phyloP scores from a whole-genome alignment of 2,329 filamentous ascomycete species.

The Gnomoniopsis sp. region DNA sequence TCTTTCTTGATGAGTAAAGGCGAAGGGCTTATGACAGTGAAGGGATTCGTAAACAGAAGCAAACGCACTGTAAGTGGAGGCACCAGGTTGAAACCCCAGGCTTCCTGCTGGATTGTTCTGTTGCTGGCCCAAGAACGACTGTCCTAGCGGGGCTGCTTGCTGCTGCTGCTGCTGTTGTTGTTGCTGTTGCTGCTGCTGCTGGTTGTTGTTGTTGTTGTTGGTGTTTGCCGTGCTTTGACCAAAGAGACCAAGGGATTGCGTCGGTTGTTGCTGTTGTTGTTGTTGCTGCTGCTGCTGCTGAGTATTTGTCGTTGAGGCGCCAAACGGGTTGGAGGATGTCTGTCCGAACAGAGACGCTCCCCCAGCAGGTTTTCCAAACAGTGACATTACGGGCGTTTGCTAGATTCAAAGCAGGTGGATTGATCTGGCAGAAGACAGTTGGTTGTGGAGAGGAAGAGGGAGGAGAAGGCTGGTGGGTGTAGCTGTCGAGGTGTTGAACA shows the following conservation, averaged over 20 bases:
- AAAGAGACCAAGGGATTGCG: slow-evolving; percentile 33
- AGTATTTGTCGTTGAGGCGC: slow-evolving; percentile 20
- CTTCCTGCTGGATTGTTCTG: slow-evolving; percentile 33
- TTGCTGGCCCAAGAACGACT: slow-evolving; percentile 21
- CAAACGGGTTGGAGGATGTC: slow-evolving; percentile 21
- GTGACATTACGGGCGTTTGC: slow-evolving; percentile 6
- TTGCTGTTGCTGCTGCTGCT: slow-evolving; percentile 27
- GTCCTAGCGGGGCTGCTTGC: slow-evolving; percentile 30
- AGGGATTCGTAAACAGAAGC: not conserved
- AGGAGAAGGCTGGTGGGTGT: not conserved
- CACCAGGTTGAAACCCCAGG: slow-evolving; percentile 49
- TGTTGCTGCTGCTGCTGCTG: slow-evolving; percentile 34
- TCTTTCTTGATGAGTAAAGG: not conserved
- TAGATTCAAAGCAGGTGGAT: not conserved
- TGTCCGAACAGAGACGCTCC: slow-evolving; percentile 25
- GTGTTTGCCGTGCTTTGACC: slow-evolving; percentile 31
- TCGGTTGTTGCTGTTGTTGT: slow-evolving; percentile 26
- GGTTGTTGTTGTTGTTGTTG: slow-evolving; percentile 33
- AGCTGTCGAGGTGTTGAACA: not conserved
- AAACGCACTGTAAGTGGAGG: slow-evolving; percentile 32
- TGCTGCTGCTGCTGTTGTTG: slow-evolving; percentile 35
- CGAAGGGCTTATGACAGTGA: too few relatives aligned
- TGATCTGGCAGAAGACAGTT: not conserved
- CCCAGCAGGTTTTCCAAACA: slow-evolving; percentile 19
- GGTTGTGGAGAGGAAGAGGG: not conserved